phyloP scores from a whole-genome alignment of 495 filamentous ascomycete species.

The Copromyces sp. region DNA sequence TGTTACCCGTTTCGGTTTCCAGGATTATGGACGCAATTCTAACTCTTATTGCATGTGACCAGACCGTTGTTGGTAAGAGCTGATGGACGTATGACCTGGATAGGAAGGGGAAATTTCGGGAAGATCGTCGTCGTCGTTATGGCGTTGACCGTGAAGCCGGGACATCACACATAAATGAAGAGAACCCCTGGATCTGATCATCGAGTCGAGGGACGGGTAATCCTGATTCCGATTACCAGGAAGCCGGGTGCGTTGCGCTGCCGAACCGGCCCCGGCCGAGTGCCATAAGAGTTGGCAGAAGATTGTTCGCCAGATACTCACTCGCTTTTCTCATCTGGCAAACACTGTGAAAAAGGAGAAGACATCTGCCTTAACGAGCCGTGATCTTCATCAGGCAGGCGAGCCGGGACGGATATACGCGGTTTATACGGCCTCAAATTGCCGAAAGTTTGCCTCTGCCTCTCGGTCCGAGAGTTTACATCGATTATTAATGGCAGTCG shows the following conservation, averaged over 20 bases:
- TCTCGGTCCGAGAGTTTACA: background rate
- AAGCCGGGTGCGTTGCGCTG: background rate
- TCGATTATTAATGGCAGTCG: background rate
- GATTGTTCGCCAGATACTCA: background rate
- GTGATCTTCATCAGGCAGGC: slow-evolving; percentile 15
- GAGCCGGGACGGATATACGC: background rate
- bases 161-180: background rate
- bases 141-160: background rate
- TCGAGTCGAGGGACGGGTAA: background rate
- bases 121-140: background rate
- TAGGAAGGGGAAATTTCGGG: background rate
- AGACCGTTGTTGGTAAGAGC: background rate
- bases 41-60: background rate
- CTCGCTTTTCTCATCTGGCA: background rate
- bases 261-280: background rate
- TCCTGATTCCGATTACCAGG: background rate
- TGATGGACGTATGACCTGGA: background rate
- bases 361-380: slow-evolving; percentile 33
- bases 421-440: background rate
- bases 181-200: background rate
- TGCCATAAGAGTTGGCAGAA: background rate
- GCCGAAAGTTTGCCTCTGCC: background rate
- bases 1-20: background rate
- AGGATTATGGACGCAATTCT: background rate
- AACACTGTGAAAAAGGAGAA: background rate